Evolutionary conservation across 805 yeast genomes (phyloP).

Genomic region (Wickerhamomyces ciferrii): DNA sequence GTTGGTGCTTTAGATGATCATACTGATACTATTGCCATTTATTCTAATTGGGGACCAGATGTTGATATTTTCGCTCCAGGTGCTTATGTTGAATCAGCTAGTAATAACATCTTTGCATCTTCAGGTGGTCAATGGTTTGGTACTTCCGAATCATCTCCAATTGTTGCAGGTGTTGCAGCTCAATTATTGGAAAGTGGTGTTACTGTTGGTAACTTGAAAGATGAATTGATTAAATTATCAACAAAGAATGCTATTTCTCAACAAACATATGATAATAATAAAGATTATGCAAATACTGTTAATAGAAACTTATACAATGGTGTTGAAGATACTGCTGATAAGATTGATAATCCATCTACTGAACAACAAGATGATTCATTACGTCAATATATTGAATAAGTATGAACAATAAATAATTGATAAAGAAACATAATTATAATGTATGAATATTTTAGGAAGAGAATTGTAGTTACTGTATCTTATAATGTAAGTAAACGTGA

Average conservation of each 20-base stretch:
- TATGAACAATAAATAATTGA: too few relatives aligned
- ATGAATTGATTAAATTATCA: constrained; percentile 34
- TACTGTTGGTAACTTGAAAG: constrained; percentile 24
- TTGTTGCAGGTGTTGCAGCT: constrained; percentile 57
- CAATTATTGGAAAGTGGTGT: constrained; percentile 39
- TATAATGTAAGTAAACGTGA: too few relatives aligned
- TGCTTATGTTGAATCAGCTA: constrained; percentile 49
- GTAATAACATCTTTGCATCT: constrained; percentile 21
- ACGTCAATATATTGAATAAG: background rate
- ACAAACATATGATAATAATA: constrained; percentile 28
- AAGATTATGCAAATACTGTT: constrained; percentile 39
- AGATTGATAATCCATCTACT: background rate
- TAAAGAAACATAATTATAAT: too few relatives aligned
- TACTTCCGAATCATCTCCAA: constrained; percentile 73
- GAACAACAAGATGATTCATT: background rate
- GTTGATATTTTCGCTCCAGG: constrained; percentile 82
- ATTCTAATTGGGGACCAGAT: constrained; percentile 83
- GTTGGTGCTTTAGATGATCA: constrained; percentile 82
- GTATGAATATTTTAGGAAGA: too few relatives aligned
- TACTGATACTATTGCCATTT: constrained; percentile 61
- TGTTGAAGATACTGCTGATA: background rate
- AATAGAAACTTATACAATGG: constrained; percentile 42
- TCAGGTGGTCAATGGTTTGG: constrained; percentile 43
- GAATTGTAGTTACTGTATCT: too few relatives aligned
- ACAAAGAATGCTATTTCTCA: constrained; percentile 29